phyloP scores from a whole-genome alignment of 192 early-diverging fungal species.

The Coemansia sp. region DNA sequence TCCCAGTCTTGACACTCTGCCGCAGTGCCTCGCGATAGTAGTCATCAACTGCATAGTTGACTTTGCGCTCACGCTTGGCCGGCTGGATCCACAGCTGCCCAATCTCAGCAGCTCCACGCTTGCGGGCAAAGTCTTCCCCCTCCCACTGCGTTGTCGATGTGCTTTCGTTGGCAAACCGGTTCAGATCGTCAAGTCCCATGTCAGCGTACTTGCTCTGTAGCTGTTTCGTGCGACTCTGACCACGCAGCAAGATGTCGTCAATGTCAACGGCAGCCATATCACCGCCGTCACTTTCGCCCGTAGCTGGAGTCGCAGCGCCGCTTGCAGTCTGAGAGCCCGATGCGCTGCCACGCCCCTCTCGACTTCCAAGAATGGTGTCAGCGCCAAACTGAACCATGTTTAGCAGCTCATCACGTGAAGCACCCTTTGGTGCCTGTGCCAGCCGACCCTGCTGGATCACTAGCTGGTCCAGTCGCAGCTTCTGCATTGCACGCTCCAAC shows the following conservation, averaged over 20 bases:
- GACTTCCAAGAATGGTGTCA: conserved; percentile 71
- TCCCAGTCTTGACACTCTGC: conserved; percentile 60
- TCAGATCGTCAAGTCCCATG: conserved; percentile 89
- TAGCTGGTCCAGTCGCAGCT: conserved; percentile 92
- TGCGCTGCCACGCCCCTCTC: conserved; percentile 16
- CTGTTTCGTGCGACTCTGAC: conserved; percentile 86
- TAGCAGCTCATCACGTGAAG: conserved; percentile 62
- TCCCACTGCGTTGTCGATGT: conserved; percentile 90
- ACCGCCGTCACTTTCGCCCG: conserved; percentile 47
- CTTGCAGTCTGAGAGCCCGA: conserved; percentile 33
- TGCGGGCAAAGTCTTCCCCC: conserved; percentile 90
- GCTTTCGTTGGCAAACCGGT: conserved; percentile 77
- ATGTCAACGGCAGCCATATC: conserved; percentile 48
- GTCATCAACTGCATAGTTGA: conserved; percentile 87
- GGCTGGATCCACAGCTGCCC: conserved; percentile 83
- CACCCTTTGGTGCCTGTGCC: conserved; percentile 66
- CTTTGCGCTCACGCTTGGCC: conserved; percentile 90
- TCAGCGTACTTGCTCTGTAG: conserved; percentile 87
- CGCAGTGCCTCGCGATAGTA: conserved; percentile 89
- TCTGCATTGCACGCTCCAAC: conserved; percentile 94
- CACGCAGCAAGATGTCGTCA: conserved; percentile 83
- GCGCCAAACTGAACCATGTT: conserved; percentile 98
- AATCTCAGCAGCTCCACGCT: conserved; percentile 51
- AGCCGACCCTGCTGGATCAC: conserved; percentile 98
- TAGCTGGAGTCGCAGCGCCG: conserved; percentile 29